A percentile compares a stretch with the other conserved stretches of the same genome.
Evolutionary conservation across 371 early-diverging fungal genomes (phyloP).

Genomic region (Mucor circinelloides): DNA sequence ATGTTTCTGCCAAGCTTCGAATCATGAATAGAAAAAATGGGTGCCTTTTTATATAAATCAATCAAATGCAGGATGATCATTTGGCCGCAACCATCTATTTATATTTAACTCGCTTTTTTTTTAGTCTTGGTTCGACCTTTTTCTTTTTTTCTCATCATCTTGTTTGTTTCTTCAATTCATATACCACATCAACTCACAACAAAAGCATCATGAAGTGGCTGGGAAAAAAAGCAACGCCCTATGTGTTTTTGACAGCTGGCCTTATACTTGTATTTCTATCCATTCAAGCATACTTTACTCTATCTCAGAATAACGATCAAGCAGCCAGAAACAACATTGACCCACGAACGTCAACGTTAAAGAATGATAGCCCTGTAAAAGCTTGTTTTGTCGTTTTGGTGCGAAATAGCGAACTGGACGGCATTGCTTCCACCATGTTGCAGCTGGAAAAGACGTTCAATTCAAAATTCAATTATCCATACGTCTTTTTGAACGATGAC

Average conservation of each 20-base stretch:
- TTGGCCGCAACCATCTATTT: not conserved
- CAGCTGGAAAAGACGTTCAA: slow-evolving; percentile 89
- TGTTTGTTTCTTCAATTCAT: not conserved
- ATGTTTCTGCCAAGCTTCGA: too few relatives aligned
- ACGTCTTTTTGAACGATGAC: slow-evolving; percentile 87
- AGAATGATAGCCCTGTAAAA: slow-evolving; percentile 29
- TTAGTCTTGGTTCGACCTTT: not conserved
- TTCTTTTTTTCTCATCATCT: not conserved
- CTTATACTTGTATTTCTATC: slow-evolving; percentile 9
- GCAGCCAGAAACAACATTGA: not conserved
- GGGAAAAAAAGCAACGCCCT: slow-evolving; percentile 7
- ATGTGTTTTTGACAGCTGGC: slow-evolving; percentile 10
- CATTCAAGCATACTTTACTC: slow-evolving; percentile 14
- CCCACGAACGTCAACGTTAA: not conserved
- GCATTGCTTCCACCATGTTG: slow-evolving; percentile 69
- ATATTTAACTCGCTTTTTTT: not conserved
- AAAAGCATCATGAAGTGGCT: slow-evolving; percentile 12
- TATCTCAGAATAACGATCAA: not conserved
- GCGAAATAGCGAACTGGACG: slow-evolving; percentile 79
- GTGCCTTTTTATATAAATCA: too few relatives aligned
- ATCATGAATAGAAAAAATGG: too few relatives aligned
- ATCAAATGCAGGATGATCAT: not conserved
- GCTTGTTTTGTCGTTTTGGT: slow-evolving; percentile 69
- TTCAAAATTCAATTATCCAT: slow-evolving; percentile 82
- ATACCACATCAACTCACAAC: not conserved